Conservation (phyloP, 2,329 filamentous ascomycete species). For the Coniochaeta prunicola region DNA sequence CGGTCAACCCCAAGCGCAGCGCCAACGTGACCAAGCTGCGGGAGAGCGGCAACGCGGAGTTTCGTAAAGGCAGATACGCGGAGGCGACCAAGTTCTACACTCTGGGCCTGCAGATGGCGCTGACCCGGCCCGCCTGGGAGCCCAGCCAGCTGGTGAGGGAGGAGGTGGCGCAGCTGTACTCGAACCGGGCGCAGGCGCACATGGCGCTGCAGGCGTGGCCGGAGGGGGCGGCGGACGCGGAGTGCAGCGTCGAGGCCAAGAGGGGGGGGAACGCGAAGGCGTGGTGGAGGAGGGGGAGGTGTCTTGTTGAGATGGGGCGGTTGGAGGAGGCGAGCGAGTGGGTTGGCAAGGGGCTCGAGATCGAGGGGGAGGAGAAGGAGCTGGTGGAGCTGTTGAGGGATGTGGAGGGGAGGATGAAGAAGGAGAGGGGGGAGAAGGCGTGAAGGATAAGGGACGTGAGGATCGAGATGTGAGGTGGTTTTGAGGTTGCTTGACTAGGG, state of each 20-base stretch:
- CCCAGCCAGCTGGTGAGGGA: conserved; percentile 76
- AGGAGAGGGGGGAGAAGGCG: conserved; percentile 24
- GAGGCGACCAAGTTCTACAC: conserved; percentile 78
- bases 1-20: conserved; percentile 86
- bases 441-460: background rate
- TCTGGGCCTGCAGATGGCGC: conserved; percentile 85
- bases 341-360: conserved; percentile 70
- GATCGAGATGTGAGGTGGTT: background rate
- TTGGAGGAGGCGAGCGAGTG: conserved; percentile 76
- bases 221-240: conserved; percentile 80
- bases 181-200: conserved; percentile 84
- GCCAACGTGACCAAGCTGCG: conserved; percentile 86
- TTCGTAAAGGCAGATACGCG: conserved; percentile 66
- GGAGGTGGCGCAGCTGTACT: conserved; percentile 71
- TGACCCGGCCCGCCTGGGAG: conserved; percentile 79
- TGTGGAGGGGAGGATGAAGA: conserved; percentile 40
- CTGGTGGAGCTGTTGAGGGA: conserved; percentile 58
- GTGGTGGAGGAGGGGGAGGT: conserved; percentile 85
- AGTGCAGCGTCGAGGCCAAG: conserved; percentile 82
- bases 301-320: conserved; percentile 84
- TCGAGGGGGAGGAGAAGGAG: conserved; percentile 66
- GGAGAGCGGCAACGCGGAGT: conserved; percentile 76
- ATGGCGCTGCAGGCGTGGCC: conserved; percentile 79
- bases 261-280: conserved; percentile 83
- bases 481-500: background rate